Conservation (phyloP, 306 rosid species). For the Vigna angularis region DNA sequence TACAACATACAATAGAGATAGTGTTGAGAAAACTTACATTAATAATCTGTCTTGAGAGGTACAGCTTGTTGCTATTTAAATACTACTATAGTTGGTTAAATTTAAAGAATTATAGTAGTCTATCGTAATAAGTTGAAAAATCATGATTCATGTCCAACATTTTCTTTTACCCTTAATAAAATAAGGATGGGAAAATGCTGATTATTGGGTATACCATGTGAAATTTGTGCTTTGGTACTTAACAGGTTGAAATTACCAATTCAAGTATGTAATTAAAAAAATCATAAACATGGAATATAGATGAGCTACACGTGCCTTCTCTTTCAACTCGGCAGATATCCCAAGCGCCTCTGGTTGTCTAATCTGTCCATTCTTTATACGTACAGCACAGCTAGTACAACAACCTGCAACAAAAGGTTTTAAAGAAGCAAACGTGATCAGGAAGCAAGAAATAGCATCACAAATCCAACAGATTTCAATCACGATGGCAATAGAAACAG, state of each 20-base stretch:
- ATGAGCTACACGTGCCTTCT: conserved; percentile 58
- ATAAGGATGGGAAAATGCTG: conserved; percentile 1
- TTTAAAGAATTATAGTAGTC: too few species aligned
- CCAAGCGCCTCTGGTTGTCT: conserved; percentile 98
- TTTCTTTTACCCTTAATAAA: conserved; percentile 25
- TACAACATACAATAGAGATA: background rate
- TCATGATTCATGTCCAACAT: background rate
- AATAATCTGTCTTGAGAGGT: background rate
- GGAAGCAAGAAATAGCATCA: conserved; percentile 35
- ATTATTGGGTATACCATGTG: background rate
- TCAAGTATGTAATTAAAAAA: conserved; percentile 1
- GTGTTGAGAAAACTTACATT: background rate
- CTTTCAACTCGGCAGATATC: conserved; percentile 88
- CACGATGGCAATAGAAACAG: background rate
- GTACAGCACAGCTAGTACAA: conserved; percentile 98
- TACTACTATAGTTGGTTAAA: background rate
- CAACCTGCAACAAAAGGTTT: conserved; percentile 70
- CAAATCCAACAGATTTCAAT: conserved; percentile 22
- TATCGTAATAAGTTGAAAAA: too few species aligned
- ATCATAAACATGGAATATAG: conserved; percentile 5
- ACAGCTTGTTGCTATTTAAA: background rate
- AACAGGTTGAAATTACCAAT: conserved; percentile 34
- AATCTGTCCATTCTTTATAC: conserved; percentile 84
- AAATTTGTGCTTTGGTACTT: conserved; percentile 29
- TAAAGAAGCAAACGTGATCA: conserved; percentile 10